Base-by-base conservation (phyloP, 345 rosid genomes). In the Eucalyptus curtisii region DNA sequence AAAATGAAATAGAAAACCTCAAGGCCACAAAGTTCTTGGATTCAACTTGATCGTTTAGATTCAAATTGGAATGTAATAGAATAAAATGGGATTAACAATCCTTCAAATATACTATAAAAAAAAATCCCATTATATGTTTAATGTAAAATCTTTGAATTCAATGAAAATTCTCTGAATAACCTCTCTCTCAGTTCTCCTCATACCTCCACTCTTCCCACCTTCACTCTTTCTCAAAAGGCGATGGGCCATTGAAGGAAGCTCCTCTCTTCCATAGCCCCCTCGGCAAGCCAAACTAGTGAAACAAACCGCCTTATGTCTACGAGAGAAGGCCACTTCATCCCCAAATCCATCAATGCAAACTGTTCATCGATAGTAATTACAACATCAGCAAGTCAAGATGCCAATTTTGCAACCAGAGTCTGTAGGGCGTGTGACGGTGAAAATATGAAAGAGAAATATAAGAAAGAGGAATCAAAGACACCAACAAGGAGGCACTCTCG, bases 211-310 rank as follows among this genome's bases (percentile, higher is more conserved):
- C 12, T 55, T 55, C 57, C 0, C 57, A 19, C 24, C 61, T 55
- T 9, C 61, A 55, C 27, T 55, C 6, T 55, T 55, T 55, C 61
- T 9, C 61, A 8, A 55, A 55, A 55, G 61, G 61, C 61, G 3
- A 55, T 55, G 30, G 61, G 61, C 61, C 27, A 55, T 24, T 22
- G 30, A 55, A 55, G 61, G 61, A 22, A 22, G 27, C 61, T 55
- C 61, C 12, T 55, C 6, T 8, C 61, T 55, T 55, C 6, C 27
- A 0, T 24, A 55, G 61, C 6, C 61, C 61, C 61, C 0, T 55
- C 3, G 27, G 61, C 27, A 24, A 55, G 61, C 61, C 61, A 55
- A 55, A 19, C 10, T 0, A 52, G 57, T 0, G 0, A 52, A 52
- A 52, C 57, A 52, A 52, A 55, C 61, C 3, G 61, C 61, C 61